Evolutionary conservation across 345 rosid genomes (phyloP).

Genomic region (Schrenkiella parvula): DNA sequence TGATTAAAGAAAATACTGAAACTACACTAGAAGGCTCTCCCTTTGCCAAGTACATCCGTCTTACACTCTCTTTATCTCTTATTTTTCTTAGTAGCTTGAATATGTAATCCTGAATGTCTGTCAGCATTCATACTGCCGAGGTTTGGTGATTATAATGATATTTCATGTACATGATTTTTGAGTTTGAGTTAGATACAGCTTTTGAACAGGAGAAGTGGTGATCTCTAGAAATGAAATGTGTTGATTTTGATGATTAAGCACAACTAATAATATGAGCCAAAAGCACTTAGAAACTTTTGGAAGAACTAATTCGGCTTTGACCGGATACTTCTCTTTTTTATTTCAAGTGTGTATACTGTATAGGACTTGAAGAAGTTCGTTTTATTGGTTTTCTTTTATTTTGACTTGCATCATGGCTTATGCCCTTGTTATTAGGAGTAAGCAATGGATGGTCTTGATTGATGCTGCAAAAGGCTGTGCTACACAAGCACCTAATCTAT

Average conservation of each 20-base stretch:
- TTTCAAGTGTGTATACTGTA: background rate
- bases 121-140: background rate
- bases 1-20: conserved; percentile 56
- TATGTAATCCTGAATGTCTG: background rate
- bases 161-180: background rate
- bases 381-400: background rate
- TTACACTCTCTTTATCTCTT: background rate
- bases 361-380: background rate
- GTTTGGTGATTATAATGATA: background rate
- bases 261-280: background rate
- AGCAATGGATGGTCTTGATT: conserved; percentile 78
- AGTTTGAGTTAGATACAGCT: background rate
- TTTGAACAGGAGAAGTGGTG: background rate
- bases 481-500: conserved; percentile 75
- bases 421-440: conserved; percentile 36
- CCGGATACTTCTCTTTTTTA: background rate
- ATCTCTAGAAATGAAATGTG: background rate
- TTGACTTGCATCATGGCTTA: conserved; percentile 3
- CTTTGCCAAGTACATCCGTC: conserved; percentile 43
- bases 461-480: conserved; percentile 99
- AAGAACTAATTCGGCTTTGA: conserved; percentile 12
- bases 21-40: conserved; percentile 50
- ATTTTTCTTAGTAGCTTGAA: background rate
- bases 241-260: background rate
- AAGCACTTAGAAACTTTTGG: background rate